Conservation (phyloP, 768 basidiomycete genomes). For the Galerina marginata region DNA sequence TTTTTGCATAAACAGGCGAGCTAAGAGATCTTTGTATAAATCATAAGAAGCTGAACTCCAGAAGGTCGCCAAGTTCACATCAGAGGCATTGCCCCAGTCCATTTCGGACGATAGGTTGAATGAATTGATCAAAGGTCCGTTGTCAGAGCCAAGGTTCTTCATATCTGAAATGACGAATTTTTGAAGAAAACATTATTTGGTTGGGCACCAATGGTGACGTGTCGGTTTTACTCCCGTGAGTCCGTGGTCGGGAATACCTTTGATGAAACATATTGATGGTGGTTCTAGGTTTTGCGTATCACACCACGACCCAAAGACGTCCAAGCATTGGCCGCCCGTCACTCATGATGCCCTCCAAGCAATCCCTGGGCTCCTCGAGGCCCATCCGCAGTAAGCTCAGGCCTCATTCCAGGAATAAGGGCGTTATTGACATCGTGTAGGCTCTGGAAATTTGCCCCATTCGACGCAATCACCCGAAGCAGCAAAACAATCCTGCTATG, state of each 20-base stretch:
- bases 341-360: slow-evolving; percentile 28
- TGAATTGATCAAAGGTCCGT: slow-evolving; percentile 28
- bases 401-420: not conserved
- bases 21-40: too few species aligned
- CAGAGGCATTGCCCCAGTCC: slow-evolving; percentile 19
- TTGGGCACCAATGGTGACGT: slow-evolving; percentile 31
- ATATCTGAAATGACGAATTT: not conserved
- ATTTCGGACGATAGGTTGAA: slow-evolving; percentile 23
- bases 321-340: slow-evolving; percentile 28
- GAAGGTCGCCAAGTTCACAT: slow-evolving; percentile 22
- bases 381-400: slow-evolving; percentile 23
- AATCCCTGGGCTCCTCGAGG: slow-evolving; percentile 26
- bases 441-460: slow-evolving; percentile 31
- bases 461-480: slow-evolving; percentile 29
- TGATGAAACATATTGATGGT: not conserved
- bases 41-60: not conserved
- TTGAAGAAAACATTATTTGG: slow-evolving; percentile 31
- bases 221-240: slow-evolving; percentile 31
- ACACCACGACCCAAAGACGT: slow-evolving; percentile 32
- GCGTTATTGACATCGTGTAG: slow-evolving; percentile 11
- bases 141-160: not conserved
- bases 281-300: slow-evolving; percentile 29
- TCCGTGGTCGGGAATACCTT: not conserved
- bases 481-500: not conserved
- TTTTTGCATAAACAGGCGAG: slow-evolving; percentile 24